Conservation (phyloP, 2,329 filamentous ascomycete genomes). For the Alternaria conjuncta region DNA sequence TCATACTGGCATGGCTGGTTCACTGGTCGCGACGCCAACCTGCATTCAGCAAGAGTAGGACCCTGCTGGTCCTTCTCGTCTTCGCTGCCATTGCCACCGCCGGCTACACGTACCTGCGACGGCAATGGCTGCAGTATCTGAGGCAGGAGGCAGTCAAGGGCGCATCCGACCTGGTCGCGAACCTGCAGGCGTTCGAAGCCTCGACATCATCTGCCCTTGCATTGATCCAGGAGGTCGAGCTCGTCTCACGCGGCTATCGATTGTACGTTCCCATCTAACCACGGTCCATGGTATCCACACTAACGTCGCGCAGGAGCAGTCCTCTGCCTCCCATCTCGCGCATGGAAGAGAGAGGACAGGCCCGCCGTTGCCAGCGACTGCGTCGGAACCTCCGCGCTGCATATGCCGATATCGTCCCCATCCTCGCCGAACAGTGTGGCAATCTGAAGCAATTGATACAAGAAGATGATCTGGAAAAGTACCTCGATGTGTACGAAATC, state of each 20-base stretch:
- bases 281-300: background rate
- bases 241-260: constrained; percentile 88
- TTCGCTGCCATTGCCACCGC: constrained; percentile 62
- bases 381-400: constrained; percentile 76
- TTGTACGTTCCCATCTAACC: constrained; percentile 61
- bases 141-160: constrained; percentile 75
- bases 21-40: constrained; percentile 70
- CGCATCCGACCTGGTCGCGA: constrained; percentile 71
- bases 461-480: constrained; percentile 84
- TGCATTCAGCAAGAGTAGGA: constrained; percentile 63
- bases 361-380: constrained; percentile 78
- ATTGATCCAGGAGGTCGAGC: constrained; percentile 91
- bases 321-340: constrained; percentile 91
- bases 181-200: constrained; percentile 81
- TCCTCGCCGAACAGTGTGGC: constrained; percentile 73
- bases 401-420: constrained; percentile 72
- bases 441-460: constrained; percentile 76
- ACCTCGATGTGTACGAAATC: constrained; percentile 73
- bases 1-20: constrained; percentile 69
- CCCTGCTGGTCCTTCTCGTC: constrained; percentile 54
- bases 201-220: constrained; percentile 77
- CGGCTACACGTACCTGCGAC: constrained; percentile 74
- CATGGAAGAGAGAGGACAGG: constrained; percentile 82
- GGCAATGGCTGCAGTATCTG: constrained; percentile 82
- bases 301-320: constrained; percentile 68